Base-by-base conservation (phyloP, 2,329 filamentous ascomycete genomes). In the Mycosphaerelloides madeirae region DNA sequence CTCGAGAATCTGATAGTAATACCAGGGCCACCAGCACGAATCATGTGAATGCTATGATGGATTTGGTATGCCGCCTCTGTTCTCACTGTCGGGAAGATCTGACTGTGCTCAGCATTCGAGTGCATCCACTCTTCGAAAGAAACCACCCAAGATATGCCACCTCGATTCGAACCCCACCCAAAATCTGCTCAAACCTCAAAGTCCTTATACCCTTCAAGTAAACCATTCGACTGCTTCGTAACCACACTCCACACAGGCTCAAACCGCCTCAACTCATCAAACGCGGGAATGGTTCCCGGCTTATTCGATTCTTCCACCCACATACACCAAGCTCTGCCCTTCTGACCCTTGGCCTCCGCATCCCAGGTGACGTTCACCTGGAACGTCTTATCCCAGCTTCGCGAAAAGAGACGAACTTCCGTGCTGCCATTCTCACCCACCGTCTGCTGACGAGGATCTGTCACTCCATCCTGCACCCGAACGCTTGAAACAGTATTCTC, bases 241-340 rank as follows among this genome's bases (percentile, higher is more conserved):
- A 89, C 73, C 8, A 83, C 82, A 6, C 81, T 80, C 93, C 93
- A 98, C 3, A 74, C 70, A 1, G 93, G 93, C 55, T 82, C 76
- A 67, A 82, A 96, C 62, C 82, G 77, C 55, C 78, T 71, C 38
- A 87, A 74, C 67, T 97, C 90, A 56, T 93, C 85, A 40, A 91
- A 77, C 1, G 90, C 90, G 0, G 91, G 90, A 37, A 97, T 89
- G 1, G 75, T 74, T 3, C 80, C 83, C 2, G 68, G 66, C 29
- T 71, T 69, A 59, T 96, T 96, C 34, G 79, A 82, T 9, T 25
- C 22, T 68, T 98, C 93, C 58, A 84, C 88, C 89, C 90, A 97
- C 25, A 86, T 72, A 66, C 93, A 97, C 13, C 83, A 75, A 1
- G 90, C 80, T 28, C 71, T 76, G 1, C 89, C 86, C 52, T 74